Conservation (phyloP, 306 rosid genomes). For the Cucurbita pepo region DNA sequence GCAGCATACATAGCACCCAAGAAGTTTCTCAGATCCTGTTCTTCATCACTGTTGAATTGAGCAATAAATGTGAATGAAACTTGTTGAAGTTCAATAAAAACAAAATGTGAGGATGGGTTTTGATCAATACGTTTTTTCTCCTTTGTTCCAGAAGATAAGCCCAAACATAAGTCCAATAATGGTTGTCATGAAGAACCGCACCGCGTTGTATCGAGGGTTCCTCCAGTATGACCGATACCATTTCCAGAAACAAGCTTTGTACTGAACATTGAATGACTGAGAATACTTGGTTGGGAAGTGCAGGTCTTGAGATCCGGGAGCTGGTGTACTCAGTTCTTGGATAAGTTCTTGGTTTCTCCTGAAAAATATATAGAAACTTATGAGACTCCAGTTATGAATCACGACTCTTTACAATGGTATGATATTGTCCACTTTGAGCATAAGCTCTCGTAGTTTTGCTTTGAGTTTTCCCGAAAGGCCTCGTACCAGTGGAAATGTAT, state of each 20-base stretch:
- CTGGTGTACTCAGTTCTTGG: conserved; percentile 19
- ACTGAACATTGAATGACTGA: conserved; percentile 17
- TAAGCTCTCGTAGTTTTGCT: no score
- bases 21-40: conserved; percentile 21
- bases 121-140: conserved; percentile 12
- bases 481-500: no score
- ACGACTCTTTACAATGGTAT: no score
- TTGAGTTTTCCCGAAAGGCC: no score
- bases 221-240: conserved; percentile 31
- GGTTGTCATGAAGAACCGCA: conserved; percentile 22
- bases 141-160: conserved; percentile 24
- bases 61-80: not conserved
- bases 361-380: not conserved
- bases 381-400: no score
- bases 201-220: conserved; percentile 27
- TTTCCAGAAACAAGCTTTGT: conserved; percentile 35
- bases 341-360: conserved; percentile 30
- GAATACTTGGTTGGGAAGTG: conserved; percentile 24
- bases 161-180: conserved; percentile 21
- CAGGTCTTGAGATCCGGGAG: conserved; percentile 26
- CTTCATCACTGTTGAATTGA: conserved; percentile 5
- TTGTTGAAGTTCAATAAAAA: not conserved
- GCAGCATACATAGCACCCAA: conserved; percentile 33
- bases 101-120: not conserved
- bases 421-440: no score